Evolutionary conservation across 2,329 filamentous ascomycete species (phyloP).

Genomic region (Penicillium sp.): DNA sequence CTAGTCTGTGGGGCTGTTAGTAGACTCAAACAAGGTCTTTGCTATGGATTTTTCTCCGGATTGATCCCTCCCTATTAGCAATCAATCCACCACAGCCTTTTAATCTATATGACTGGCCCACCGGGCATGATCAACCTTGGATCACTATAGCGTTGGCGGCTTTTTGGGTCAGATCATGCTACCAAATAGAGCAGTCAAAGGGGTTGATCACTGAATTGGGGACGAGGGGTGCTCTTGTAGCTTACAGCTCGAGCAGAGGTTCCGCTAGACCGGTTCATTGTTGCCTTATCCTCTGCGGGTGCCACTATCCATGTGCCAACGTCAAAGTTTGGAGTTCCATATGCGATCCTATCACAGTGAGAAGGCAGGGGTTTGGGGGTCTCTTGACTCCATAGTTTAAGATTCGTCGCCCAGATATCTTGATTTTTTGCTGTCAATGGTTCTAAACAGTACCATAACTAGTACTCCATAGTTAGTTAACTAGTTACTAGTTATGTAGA

Average conservation of each 20-base stretch:
- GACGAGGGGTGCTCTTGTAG: neutral
- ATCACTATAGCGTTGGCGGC: constrained; percentile 8
- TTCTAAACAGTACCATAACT: neutral
- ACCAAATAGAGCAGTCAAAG: neutral
- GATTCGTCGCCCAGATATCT: constrained; percentile 5
- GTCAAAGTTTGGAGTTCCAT: neutral
- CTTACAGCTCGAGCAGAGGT: neutral
- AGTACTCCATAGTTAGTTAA: neutral
- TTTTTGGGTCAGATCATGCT: constrained; percentile 7
- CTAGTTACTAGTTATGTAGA: too few species aligned
- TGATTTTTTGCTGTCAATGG: constrained; percentile 13
- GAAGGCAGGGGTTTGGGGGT: neutral
- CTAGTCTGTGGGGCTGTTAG: neutral
- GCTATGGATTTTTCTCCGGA: constrained; percentile 3
- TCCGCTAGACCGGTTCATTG: constrained; percentile 2
- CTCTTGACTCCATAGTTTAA: constrained; percentile 15
- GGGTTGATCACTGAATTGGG: constrained; percentile 6
- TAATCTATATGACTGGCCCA: constrained; percentile 7
- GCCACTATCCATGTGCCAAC: neutral
- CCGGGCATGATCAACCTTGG: constrained; percentile 4
- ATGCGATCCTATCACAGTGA: constrained; percentile 2
- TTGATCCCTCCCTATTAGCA: neutral
- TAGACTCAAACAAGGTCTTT: neutral
- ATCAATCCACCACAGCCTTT: constrained; percentile 3
- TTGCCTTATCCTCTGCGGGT: neutral